Percentiles rank a stretch among this genome's conserved stretches.
These are phyloP conservation scores for Penicillium sp. DNA, from an alignment of 2,329 filamentous ascomycete species.

Conservation along the genomic window DNA sequence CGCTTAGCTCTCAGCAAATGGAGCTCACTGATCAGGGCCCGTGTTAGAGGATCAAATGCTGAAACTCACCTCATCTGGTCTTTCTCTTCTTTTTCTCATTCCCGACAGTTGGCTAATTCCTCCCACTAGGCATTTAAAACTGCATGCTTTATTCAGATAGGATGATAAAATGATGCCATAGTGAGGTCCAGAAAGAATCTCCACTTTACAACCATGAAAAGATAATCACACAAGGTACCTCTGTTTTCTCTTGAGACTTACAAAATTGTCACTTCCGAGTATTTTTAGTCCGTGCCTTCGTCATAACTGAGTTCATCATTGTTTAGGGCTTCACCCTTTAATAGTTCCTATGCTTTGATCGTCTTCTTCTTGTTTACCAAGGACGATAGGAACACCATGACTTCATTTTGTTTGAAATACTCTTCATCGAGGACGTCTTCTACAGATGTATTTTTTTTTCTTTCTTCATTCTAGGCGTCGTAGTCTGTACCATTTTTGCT, in stretches of 20 bases:
- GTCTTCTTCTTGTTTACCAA: too few relatives aligned
- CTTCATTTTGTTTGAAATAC: too few relatives aligned
- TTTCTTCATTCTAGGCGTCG: not conserved
- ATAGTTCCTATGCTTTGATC: too few relatives aligned
- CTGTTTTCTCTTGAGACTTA: rapidly evolving
- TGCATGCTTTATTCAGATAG: not conserved
- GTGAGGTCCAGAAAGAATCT: not conserved
- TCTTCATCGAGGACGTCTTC: too few relatives aligned
- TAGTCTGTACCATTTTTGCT: not conserved
- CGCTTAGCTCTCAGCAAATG: not conserved
- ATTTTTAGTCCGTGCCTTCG: not conserved
- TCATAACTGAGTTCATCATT: not conserved
- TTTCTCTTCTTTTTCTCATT: not conserved
- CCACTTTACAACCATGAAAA: too few relatives aligned
- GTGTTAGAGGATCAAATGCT: not conserved
- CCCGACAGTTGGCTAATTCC: not conserved
- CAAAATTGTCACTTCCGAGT: too few relatives aligned
- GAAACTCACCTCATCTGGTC: not conserved
- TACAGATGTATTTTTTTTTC: too few relatives aligned
- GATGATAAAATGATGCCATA: not conserved
- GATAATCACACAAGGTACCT: not conserved
- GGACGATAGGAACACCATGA: too few relatives aligned
- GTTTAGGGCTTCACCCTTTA: too few relatives aligned
- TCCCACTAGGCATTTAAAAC: too few relatives aligned
- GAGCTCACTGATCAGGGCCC: not conserved